phyloP scores from a whole-genome alignment of 2,329 filamentous ascomycete genomes.

The Apiospora rasikravindrae region DNA sequence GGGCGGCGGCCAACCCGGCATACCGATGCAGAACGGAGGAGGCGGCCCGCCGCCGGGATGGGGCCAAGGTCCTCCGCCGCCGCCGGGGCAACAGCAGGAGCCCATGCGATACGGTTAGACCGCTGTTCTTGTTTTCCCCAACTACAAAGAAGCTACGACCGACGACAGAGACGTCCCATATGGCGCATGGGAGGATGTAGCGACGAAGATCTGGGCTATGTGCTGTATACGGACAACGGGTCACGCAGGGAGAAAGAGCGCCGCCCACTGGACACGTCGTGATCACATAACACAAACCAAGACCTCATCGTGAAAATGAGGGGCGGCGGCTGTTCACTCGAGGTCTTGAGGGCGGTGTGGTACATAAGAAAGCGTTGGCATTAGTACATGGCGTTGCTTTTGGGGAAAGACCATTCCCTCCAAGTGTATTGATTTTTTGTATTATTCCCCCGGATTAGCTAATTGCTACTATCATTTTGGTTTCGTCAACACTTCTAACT shows the following conservation, averaged over 20 bases:
- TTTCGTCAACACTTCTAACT: background rate
- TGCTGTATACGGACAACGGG: background rate
- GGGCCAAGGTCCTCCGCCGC: constrained; percentile 26
- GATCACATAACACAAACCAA: background rate
- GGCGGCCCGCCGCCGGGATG: constrained; percentile 42
- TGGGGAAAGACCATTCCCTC: background rate
- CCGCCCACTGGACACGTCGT: background rate
- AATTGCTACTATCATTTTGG: background rate
- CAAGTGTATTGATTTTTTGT: constrained; percentile 3
- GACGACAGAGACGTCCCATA: background rate
- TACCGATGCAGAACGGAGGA: constrained; percentile 42
- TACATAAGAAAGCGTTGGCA: constrained; percentile 3
- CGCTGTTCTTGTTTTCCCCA: background rate
- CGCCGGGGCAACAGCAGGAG: constrained; percentile 24
- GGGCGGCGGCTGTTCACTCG: background rate
- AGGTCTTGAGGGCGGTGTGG: background rate
- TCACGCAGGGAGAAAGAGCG: background rate
- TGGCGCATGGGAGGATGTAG: background rate
- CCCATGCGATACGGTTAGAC: constrained; percentile 23
- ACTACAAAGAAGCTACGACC: background rate
- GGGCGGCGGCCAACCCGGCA: constrained; percentile 37
- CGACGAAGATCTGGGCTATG: background rate
- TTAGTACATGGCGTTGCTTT: background rate
- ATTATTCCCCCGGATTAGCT: background rate
- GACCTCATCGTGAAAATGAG: background rate